Base-by-base conservation (phyloP, 208 protist species). In the Acanthamoeba sp. region DNA sequence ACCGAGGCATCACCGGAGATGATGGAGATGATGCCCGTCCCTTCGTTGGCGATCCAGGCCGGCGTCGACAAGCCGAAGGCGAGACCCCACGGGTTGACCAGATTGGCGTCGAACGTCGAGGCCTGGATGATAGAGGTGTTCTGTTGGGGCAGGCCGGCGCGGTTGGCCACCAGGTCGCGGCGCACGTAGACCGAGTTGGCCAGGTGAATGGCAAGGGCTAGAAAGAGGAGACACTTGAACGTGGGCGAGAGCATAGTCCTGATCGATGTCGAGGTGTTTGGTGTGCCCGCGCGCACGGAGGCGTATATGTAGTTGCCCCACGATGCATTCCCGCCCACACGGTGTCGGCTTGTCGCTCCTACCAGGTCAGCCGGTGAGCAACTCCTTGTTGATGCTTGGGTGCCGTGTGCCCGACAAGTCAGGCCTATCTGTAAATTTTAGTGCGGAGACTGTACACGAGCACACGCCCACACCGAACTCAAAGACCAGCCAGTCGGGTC, bases 41-140 rank as follows among this genome's bases (percentile, higher is more conserved):
- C 69, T 5, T 42, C 22, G 7, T 32, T 22, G 16, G 69, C 69
- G 6, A 78, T 20, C 69, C 69, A 78, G 1, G 69, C 69, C 36
- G 69, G 69, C 0, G 69, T 78, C 14, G 34, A 27, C 18, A 10
- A 16, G 69, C 69, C 36, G 69, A 78, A 78, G 29, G 69, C 69
- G 34, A 78, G 1, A 12, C 69, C 69, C 69, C 69, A 78, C 24
- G 69, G 69, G 69, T 78, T 78, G 29, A 78, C 36, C 69, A 78
- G 69, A 32, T 1, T 78, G 16, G 69, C 1, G 5, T 42, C 36
- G 32, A 78, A 78, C 18, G 36, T 42, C 9, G n/a, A 38, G 32
- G 69, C 69, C 32, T 36, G 34, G n/a, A 29, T 0, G 16, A 27
- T 9, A 1, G 69, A 78, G 16, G 69, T n/a, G 69, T 78, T 78